phyloP scores from a whole-genome alignment of 768 basidiomycete genomes.

The Lentinula sp. region DNA sequence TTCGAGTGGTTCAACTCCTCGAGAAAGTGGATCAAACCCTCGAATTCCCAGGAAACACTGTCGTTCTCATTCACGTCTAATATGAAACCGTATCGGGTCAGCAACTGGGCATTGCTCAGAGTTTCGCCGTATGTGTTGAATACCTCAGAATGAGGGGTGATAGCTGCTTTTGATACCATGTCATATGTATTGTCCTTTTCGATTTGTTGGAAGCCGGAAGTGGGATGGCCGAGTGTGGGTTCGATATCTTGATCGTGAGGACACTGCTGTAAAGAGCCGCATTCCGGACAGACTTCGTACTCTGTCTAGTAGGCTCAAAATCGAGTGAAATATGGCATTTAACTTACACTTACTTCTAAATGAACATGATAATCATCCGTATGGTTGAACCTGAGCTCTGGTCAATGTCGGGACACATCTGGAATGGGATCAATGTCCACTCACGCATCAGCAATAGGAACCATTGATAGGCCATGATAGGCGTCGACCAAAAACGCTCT shows the following conservation, averaged over 20 bases:
- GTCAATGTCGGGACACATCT: not conserved
- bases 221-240: not conserved
- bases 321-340: not conserved
- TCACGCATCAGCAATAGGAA: slow-evolving; percentile 80
- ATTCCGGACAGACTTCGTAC: slow-evolving; percentile 64
- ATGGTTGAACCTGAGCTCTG: slow-evolving; percentile 64
- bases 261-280: slow-evolving; percentile 66
- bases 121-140: slow-evolving; percentile 77
- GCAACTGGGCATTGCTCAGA: slow-evolving; percentile 58
- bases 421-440: slow-evolving; percentile 14
- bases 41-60: slow-evolving; percentile 35
- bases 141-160: slow-evolving; percentile 48
- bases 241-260: slow-evolving; percentile 46
- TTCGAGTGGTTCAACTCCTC: not conserved
- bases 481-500: slow-evolving; percentile 81
- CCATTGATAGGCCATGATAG: slow-evolving; percentile 77
- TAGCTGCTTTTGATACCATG: slow-evolving; percentile 57
- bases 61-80: slow-evolving; percentile 73
- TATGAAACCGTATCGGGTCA: slow-evolving; percentile 67
- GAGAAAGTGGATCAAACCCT: slow-evolving; percentile 21
- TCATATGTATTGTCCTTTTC: slow-evolving; percentile 42
- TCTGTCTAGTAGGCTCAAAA: slow-evolving; percentile 46
- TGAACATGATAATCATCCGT: slow-evolving; percentile 63
- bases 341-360: slow-evolving; percentile 45
- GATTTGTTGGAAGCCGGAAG: not conserved